These are phyloP conservation scores for Ensete glaucum DNA, from an alignment of 176 grass and related monocot genomes.

Conservation along the genomic window DNA sequence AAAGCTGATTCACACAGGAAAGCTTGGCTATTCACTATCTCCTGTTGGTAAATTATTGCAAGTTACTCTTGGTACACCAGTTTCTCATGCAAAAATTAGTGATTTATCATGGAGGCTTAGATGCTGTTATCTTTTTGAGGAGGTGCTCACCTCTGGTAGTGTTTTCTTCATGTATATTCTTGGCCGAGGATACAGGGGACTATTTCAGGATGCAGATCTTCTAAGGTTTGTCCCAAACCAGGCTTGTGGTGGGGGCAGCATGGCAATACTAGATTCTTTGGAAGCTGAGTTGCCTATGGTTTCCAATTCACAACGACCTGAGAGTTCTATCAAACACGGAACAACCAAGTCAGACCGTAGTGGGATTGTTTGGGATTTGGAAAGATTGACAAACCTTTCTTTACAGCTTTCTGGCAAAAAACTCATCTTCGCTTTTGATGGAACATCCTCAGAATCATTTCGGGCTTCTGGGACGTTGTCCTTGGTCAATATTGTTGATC, in stretches of 20 bases:
- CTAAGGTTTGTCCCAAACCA: conserved; percentile 81
- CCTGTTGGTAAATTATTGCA: conserved; percentile 88
- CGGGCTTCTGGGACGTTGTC: conserved; percentile 90
- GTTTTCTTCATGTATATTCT: conserved; percentile 99
- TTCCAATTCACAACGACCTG: conserved; percentile 58
- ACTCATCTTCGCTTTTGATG: conserved; percentile 99
- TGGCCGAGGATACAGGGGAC: conserved; percentile 80
- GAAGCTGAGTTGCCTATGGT: conserved; percentile 55
- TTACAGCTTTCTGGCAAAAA: conserved; percentile 84
- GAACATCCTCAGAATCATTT: conserved; percentile 91
- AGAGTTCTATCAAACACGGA: conserved; percentile 74
- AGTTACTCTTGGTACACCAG: conserved; percentile 89
- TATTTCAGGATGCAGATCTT: conserved; percentile 95
- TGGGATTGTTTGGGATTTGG: conserved; percentile 97
- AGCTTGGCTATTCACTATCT: conserved; percentile 88
- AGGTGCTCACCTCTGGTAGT: conserved; percentile 75
- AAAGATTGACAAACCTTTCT: conserved; percentile 73
- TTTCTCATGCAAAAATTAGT: conserved; percentile 49
- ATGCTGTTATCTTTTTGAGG: conserved; percentile 95
- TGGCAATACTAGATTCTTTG: conserved; percentile 89
- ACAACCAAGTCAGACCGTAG: conserved; percentile 68
- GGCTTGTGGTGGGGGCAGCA: conserved; percentile 85
- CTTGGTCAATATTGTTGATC: conserved; percentile 93
- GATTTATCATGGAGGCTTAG: conserved; percentile 78
- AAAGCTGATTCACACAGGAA: conserved; percentile 92